Evolutionary conservation across 371 early-diverging fungal genomes (phyloP).

Genomic region (Mortierella sp.): DNA sequence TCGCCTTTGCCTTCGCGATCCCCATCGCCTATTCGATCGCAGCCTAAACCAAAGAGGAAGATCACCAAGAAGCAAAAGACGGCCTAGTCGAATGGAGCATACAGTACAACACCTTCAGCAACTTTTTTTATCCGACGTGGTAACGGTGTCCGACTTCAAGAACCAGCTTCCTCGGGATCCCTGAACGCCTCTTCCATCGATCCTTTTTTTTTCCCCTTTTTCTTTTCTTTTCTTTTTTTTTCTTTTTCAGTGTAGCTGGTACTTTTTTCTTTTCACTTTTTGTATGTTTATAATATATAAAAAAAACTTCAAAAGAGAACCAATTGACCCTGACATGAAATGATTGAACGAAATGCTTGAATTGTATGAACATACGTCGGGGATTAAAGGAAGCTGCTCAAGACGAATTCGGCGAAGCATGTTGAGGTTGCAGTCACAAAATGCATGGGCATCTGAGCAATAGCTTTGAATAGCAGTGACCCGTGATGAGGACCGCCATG

Average conservation of each 20-base stretch:
- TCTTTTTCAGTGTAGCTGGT: constrained; percentile 3
- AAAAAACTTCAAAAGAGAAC: constrained; percentile 9
- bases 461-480: too few relatives aligned
- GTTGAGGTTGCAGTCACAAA: too few relatives aligned
- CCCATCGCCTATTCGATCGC: not conserved
- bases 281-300: not conserved
- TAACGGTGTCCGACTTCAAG: constrained; percentile 12
- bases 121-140: constrained; percentile 8
- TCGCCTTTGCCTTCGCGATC: constrained; percentile 10
- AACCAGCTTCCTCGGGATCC: not conserved
- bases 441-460: too few relatives aligned
- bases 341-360: too few relatives aligned
- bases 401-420: too few relatives aligned
- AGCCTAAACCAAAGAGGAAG: not conserved
- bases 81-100: constrained; percentile 20
- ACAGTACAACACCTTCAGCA: constrained; percentile 35
- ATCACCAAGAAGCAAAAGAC: not conserved
- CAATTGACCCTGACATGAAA: too few relatives aligned
- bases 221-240: not conserved
- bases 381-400: too few relatives aligned
- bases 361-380: too few relatives aligned
- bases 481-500: too few relatives aligned
- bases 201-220: not conserved
- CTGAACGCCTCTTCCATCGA: not conserved
- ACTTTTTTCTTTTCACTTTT: not conserved